Base-by-base conservation (phyloP, 2,329 filamentous ascomycete species). In the Ophiostoma angusticollis region DNA sequence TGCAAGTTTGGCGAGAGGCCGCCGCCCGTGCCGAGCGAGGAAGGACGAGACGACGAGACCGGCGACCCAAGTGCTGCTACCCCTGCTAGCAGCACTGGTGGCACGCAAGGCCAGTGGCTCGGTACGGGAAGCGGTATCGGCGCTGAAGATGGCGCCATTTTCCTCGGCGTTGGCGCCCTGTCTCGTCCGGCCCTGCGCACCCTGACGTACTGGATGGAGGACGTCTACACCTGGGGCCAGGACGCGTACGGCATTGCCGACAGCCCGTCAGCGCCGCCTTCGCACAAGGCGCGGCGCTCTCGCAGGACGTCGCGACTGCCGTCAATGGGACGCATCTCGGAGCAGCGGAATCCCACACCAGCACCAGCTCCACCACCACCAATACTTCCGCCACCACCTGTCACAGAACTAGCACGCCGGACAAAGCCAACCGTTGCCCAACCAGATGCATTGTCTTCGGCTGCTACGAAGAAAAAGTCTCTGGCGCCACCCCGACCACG, bases 191-290 rank as follows among this genome's bases (percentile, higher is more conserved):
- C 84, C 0, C 53, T 94, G 32, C 68, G 77, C 34, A 76, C 80
- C 50, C 55, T 95, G 19, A 80, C 81, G 1, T 73, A 80, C 40
- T 96, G 89, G 89, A 80, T 91, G 68, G 83, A 93, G 56, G 81
- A 84, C 52, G 68, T 95, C 3, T 93, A 91, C 57, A 78, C 69
- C 22, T 84, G 85, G 66, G 89, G 87, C 2, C 77, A 84, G 37
- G 71, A 82, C 51, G 78, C 89, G 2, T 96, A 94, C 54, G 89
- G 87, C 4, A 73, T 95, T 6, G 72, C 74, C 38, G 81, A 93
- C 25, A 86, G 84, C 47, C 82, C 85, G 12, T 73, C 71, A 2
- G 79, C 82, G 1, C 68, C 70, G 43, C 71, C 80, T 23, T 66
- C 68, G 34, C 58, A 61, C 30, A 60, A 55, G n/a, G 31, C 22